These are phyloP conservation scores for Mycogone perniciosa DNA, from an alignment of 2,329 filamentous ascomycete species.

Conservation along the genomic window DNA sequence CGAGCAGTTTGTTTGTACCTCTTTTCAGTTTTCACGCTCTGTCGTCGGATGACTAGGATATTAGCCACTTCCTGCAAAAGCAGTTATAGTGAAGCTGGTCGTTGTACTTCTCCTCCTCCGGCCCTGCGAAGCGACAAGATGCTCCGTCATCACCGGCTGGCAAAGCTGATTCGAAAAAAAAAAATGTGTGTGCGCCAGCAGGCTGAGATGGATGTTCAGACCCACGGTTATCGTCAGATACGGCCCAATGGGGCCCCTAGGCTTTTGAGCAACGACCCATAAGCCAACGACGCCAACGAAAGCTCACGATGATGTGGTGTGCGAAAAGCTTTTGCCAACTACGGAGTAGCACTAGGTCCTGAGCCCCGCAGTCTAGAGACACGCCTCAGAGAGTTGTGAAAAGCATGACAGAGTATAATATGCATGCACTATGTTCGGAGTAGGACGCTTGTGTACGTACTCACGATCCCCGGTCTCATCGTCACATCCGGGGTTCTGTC, in stretches of 20 bases:
- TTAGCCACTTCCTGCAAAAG: too few species aligned
- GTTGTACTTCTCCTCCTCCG: too few species aligned
- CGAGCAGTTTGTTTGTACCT: too few species aligned
- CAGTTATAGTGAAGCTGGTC: too few species aligned
- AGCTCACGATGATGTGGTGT: conserved; percentile 10
- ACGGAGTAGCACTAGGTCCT: conserved; percentile 10
- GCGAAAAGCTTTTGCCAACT: conserved; percentile 12
- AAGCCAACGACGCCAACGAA: conserved; percentile 2
- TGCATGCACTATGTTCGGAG: too few species aligned
- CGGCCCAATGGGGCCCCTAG: background rate
- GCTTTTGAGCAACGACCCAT: conserved; percentile 4
- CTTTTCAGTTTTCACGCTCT: too few species aligned
- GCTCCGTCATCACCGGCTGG: conserved; percentile 6
- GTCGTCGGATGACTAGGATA: too few species aligned
- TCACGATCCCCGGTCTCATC: too few species aligned
- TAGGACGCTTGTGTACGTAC: too few species aligned
- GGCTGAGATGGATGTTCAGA: conserved; percentile 10
- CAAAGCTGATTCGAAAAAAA: conserved; percentile 10
- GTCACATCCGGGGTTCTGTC: background rate
- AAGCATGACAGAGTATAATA: background rate
- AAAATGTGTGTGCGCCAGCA: conserved; percentile 8
- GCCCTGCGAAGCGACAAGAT: background rate
- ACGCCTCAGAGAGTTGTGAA: conserved; percentile 6
- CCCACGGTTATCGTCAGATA: conserved; percentile 9
- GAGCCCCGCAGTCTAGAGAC: conserved; percentile 12